Evolutionary conservation across 164 flowering plant species (phyloP), one percentile per base, ranked within the genome.

Genomic region (Kingdonia uniflora): DNA sequence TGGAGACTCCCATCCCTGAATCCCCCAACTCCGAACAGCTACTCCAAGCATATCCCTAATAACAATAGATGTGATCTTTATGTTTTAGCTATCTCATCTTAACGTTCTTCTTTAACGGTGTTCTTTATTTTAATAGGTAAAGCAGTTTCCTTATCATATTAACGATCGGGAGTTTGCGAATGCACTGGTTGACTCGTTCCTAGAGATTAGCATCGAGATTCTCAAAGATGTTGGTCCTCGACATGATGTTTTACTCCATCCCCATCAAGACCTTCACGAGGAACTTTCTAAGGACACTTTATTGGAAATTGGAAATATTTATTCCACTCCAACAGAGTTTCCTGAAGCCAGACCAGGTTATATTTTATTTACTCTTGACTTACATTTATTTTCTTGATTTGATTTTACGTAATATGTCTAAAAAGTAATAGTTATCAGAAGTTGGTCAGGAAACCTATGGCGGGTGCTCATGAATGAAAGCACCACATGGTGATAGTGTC

Each of bases 291-390:
- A 51, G 29, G 57, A 17, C 40, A 41, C 46, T 42, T 26, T 51
- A 6, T 53, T 73, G 1, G 64, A 57, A 25, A 2, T 7, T 60
- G 60, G 52, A 49, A 52, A 64, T n/a, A 59, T 74, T 55, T 56
- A 39, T 20, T 68, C 70, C 65, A 71, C 59, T 65, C 81, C 76
- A 61, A 66, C 62, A 51, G 64, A 74, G 51, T 83, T 81, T 50
- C 95, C 97, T 57, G 76, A 85, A 67, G 95, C 95, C 62, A 83
- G 66, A 62, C 82, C 82, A 80, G 97, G 97, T 90, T 60, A 16
- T 23, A 13, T 6, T 65, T 55, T 43, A 2, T 26, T 19, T 44
- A 8, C 35, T 29, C 35, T 29, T 8, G 8, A 29, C 4, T 8
- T 3, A 8, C 35, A 29, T 29, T n/a, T n/a, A n/a, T n/a, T n/a